A percentile compares a stretch with the other conserved stretches of the same genome.
phyloP scores from a whole-genome alignment of 2,329 filamentous ascomycete genomes.

The Exophiala calicioides region DNA sequence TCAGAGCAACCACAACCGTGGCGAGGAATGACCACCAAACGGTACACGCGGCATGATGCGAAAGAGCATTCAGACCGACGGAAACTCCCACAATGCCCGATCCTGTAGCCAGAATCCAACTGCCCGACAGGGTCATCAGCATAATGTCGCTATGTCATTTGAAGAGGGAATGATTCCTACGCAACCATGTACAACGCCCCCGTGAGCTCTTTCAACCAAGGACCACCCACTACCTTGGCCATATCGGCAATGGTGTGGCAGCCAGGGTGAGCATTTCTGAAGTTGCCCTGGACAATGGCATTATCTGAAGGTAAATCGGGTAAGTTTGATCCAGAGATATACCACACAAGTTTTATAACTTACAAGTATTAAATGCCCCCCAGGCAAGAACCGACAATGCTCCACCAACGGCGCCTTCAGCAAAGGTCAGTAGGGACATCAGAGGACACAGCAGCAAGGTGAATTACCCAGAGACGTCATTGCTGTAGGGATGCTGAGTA shows the following conservation, averaged over 20 bases:
- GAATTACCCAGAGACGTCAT: conserved; percentile 50
- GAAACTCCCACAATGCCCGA: conserved; percentile 47
- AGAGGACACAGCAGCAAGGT: too few relatives aligned
- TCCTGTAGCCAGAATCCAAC: conserved; percentile 45
- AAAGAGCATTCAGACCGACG: conserved; percentile 46
- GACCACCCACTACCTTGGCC: conserved; percentile 57
- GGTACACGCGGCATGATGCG: conserved; percentile 38
- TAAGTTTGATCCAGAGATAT: too few relatives aligned
- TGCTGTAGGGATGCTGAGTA: conserved; percentile 69
- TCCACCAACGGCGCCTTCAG: conserved; percentile 52
- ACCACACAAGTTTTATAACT: too few relatives aligned
- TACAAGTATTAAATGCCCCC: conserved; percentile 52
- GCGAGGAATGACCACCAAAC: conserved; percentile 33
- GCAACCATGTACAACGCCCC: too few relatives aligned
- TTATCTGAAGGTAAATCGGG: too few relatives aligned
- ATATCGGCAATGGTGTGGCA: conserved; percentile 60
- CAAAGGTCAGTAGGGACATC: too few relatives aligned
- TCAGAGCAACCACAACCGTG: conserved; percentile 26
- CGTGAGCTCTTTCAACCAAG: conserved; percentile 51
- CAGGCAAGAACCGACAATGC: conserved; percentile 52
- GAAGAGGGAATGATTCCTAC: too few relatives aligned
- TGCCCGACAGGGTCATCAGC: too few relatives aligned
- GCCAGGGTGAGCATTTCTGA: conserved; percentile 50
- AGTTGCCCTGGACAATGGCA: conserved; percentile 52
- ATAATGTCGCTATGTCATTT: too few relatives aligned